Conservation (phyloP, 768 basidiomycete species). For the Amanita thiersii region DNA sequence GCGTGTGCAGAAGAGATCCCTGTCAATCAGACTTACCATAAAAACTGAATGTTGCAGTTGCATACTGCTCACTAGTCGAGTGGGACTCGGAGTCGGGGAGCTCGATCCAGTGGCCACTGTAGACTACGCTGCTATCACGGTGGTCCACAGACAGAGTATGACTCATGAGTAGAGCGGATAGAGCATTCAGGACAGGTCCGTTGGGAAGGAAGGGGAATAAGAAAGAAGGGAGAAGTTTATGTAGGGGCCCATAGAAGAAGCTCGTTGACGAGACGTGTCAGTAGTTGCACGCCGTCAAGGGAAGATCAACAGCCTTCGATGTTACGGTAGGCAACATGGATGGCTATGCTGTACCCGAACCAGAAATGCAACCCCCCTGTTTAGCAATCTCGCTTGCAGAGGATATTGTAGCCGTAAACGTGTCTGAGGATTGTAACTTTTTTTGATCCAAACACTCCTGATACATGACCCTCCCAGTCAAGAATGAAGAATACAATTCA, state of each 20-base stretch:
- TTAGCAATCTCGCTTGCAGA: too few relatives aligned
- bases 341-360: too few relatives aligned
- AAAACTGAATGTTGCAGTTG: slow-evolving; percentile 14
- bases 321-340: too few relatives aligned
- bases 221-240: neutral
- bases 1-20: neutral
- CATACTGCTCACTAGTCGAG: slow-evolving; percentile 12
- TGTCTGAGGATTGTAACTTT: slow-evolving; percentile 6
- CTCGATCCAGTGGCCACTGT: slow-evolving; percentile 2
- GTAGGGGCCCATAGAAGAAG: neutral
- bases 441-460: slow-evolving; percentile 8
- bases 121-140: neutral
- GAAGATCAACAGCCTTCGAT: too few relatives aligned
- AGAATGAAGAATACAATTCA: slow-evolving; percentile 62
- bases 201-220: neutral
- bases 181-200: neutral
- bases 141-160: slow-evolving; percentile 3
- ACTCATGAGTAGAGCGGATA: slow-evolving; percentile 1
- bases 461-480: slow-evolving; percentile 36
- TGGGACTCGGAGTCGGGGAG: slow-evolving; percentile 5
- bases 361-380: too few relatives aligned
- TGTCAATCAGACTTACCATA: slow-evolving; percentile 12
- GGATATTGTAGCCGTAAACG: neutral
- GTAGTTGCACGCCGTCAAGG: too few relatives aligned
- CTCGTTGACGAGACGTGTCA: neutral